phyloP scores from a whole-genome alignment of 2,329 filamentous ascomycete species.

The Claviceps spartinae region DNA sequence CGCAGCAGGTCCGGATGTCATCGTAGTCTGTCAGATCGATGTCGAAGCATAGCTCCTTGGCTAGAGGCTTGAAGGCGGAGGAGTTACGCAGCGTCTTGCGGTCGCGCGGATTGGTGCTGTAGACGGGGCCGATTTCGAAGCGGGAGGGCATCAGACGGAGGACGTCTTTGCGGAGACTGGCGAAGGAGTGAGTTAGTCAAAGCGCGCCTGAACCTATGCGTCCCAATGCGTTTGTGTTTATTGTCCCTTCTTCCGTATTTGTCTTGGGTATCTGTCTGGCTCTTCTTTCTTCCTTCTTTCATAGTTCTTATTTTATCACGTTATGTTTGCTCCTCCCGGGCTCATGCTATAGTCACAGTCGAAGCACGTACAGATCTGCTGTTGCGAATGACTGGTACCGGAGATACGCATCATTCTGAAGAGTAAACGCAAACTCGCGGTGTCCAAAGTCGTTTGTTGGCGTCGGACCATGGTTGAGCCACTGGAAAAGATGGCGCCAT shows the following conservation, averaged over 20 bases:
- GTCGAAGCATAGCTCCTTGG: slow-evolving; percentile 96
- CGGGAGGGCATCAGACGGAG: slow-evolving; percentile 77
- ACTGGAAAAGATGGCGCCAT: slow-evolving; percentile 89
- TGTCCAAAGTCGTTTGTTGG: slow-evolving; percentile 82
- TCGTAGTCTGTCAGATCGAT: slow-evolving; percentile 99
- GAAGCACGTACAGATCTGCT: slow-evolving; percentile 32
- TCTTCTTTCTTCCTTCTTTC: neutral
- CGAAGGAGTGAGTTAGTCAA: neutral
- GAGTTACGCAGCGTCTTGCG: slow-evolving; percentile 75
- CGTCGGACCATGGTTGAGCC: slow-evolving; percentile 85
- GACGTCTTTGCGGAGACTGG: slow-evolving; percentile 77
- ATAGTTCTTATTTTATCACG: neutral
- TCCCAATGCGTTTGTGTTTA: too few species aligned
- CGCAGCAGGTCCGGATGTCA: slow-evolving; percentile 88
- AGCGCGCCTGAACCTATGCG: too few species aligned
- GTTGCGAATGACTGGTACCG: slow-evolving; percentile 65
- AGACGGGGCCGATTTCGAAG: slow-evolving; percentile 98
- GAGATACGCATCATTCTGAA: slow-evolving; percentile 84
- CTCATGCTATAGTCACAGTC: too few species aligned
- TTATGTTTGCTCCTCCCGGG: neutral
- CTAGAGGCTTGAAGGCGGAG: slow-evolving; percentile 68
- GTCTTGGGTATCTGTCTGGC: too few species aligned
- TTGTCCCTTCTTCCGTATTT: too few species aligned
- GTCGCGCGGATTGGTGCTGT: slow-evolving; percentile 85
- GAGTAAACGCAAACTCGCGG: slow-evolving; percentile 89